Evolutionary conservation across 2,329 filamentous ascomycete genomes (phyloP).

Genomic region (Fonsecaea pedrosoi): DNA sequence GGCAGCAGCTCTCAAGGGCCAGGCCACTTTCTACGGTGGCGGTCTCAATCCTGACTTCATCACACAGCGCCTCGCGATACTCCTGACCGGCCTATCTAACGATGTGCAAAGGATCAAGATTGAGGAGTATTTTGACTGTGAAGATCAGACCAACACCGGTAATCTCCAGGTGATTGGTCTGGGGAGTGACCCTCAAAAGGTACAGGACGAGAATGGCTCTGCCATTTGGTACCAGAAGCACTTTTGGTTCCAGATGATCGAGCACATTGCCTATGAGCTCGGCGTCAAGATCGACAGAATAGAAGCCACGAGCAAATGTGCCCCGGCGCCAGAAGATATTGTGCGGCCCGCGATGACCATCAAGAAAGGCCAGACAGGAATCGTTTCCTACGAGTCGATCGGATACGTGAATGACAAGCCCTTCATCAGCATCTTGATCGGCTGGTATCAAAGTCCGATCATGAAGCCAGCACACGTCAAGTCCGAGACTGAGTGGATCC

Average conservation of each 20-base stretch:
- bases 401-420: constrained; percentile 10
- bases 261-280: constrained; percentile 8
- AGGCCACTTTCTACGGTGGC: constrained; percentile 9
- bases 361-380: constrained; percentile 12
- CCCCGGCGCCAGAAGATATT: constrained; percentile 10
- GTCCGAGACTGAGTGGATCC: constrained; percentile 8
- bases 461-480: constrained; percentile 9
- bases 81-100: constrained; percentile 12
- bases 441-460: constrained; percentile 3
- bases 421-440: constrained; percentile 12
- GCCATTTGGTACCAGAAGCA: constrained; percentile 17
- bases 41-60: constrained; percentile 15
- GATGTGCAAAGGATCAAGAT: constrained; percentile 10
- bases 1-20: constrained; percentile 4
- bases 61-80: constrained; percentile 4
- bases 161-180: constrained; percentile 8
- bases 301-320: constrained; percentile 8
- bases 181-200: neutral
- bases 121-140: constrained; percentile 14
- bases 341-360: constrained; percentile 10
- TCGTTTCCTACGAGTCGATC: constrained; percentile 7
- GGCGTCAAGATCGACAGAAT: constrained; percentile 10
- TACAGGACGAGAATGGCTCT: constrained; percentile 9
- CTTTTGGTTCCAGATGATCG: constrained; percentile 8
- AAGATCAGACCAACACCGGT: constrained; percentile 4